Evolutionary conservation across 257 asterid species (phyloP), one percentile per base, ranked within the genome.

Genomic region (Striga asiatica): DNA sequence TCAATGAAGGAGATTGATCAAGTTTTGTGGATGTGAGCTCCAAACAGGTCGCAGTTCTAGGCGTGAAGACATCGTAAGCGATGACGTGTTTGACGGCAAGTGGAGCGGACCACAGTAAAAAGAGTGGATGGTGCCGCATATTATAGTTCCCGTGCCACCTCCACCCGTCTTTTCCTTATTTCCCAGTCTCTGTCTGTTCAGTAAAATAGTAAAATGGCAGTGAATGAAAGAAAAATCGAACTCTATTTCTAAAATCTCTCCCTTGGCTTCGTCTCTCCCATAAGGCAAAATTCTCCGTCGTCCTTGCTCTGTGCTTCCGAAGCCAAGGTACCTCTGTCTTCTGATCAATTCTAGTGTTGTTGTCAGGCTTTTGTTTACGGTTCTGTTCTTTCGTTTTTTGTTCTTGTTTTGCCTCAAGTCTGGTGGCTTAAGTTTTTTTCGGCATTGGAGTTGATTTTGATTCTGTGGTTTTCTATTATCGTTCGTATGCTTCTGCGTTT

Each of bases 51-150:
- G 8, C 11, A n/a, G 10, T 32, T 1, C 8, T 32, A 32, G 0
- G 8, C 12, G 12, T 6, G 8, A 32, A 6, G 38, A 32, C 10
- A 32, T 32, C 38, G 19, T 18, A 46, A 17, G 51, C 35, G 38
- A 41, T 55, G 58, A 64, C 58, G 64, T 56, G 62, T 35, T 13
- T 5, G 13, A 54, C 25, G 64, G n/a, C 68, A 49, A 41, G 59
- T 54, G 65, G 64, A 21, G 23, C 20, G 61, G 71, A 54, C 61
- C 71, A 48, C 65, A 42, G 65, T 8, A 65, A 8, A 24, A 21
- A 55, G 55, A 42, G 59, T 65, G 76, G 69, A 32, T 42, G 54
- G 28, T 11, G 69, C 66, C 60, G 51, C 69, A 66, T 20, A 32
- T 2, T 38, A 34, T 2, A 49, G 28, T 41, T 32, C n/a, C 71